These are phyloP conservation scores for Boletus tylopilopsis DNA, from an alignment of 768 basidiomycete genomes.

Conservation along the genomic window DNA sequence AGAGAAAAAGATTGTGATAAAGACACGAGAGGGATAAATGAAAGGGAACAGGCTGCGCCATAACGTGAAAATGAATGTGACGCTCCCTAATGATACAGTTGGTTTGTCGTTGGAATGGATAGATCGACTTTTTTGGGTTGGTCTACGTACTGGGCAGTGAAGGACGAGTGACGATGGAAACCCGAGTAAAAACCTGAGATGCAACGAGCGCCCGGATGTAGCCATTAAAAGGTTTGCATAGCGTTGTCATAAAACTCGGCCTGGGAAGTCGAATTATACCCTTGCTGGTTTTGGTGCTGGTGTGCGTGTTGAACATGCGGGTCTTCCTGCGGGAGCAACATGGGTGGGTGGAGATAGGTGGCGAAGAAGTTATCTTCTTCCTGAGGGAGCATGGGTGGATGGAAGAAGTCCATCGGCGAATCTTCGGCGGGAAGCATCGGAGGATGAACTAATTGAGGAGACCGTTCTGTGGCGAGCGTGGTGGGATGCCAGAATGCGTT, in stretches of 20 bases:
- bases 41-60: neutral
- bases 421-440: constrained; percentile 66
- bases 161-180: neutral
- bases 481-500: constrained; percentile 76
- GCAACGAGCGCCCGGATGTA: neutral
- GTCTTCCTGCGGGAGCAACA: constrained; percentile 44
- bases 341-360: constrained; percentile 53
- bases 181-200: constrained; percentile 7
- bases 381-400: constrained; percentile 55
- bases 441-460: constrained; percentile 60
- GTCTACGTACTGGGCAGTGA: constrained; percentile 17
- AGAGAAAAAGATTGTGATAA: neutral
- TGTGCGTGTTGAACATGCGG: constrained; percentile 17
- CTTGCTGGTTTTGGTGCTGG: constrained; percentile 21
- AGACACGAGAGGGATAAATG: neutral
- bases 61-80: constrained; percentile 5
- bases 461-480: constrained; percentile 58
- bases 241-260: constrained; percentile 34
- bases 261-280: constrained; percentile 15
- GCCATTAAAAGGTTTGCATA: constrained; percentile 32
- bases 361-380: constrained; percentile 64
- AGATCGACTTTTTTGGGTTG: constrained; percentile 9
- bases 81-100: constrained; percentile 19
- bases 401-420: constrained; percentile 69
- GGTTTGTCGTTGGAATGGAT: neutral